phyloP scores from a whole-genome alignment of 352 stramenopile species.

The Aphanomyces euteiches region DNA sequence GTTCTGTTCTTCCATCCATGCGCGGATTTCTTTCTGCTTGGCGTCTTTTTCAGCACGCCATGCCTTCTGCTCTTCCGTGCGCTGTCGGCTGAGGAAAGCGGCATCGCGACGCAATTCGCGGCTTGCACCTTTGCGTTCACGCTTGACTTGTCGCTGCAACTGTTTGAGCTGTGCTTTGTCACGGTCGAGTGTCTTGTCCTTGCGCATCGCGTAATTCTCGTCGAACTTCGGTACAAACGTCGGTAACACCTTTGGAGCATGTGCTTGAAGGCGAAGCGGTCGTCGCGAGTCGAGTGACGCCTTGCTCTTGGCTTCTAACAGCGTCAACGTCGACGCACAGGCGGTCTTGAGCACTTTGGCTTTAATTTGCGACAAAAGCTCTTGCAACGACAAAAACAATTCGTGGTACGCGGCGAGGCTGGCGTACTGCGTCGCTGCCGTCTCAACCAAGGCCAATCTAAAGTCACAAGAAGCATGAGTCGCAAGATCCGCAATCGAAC shows the following conservation, averaged over 20 bases:
- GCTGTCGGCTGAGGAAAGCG: conserved; percentile 91
- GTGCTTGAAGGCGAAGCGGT: conserved; percentile 74
- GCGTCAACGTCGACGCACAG: conserved; percentile 44
- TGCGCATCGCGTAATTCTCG: conserved; percentile 88
- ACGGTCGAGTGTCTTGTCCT: conserved; percentile 83
- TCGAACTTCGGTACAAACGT: conserved; percentile 89
- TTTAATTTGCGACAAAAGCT: conserved; percentile 63
- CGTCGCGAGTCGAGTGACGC: conserved; percentile 23
- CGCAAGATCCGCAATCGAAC: neutral
- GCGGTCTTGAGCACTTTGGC: conserved; percentile 37
- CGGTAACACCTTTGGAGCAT: conserved; percentile 59
- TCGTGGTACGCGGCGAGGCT: conserved; percentile 66
- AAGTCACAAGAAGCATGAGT: conserved; percentile 18
- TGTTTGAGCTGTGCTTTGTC: conserved; percentile 87
- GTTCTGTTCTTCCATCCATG: conserved; percentile 95
- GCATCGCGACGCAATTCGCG: conserved; percentile 93
- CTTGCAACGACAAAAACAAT: conserved; percentile 65
- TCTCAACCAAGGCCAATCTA: conserved; percentile 31
- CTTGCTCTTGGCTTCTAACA: conserved; percentile 38
- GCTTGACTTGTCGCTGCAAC: conserved; percentile 94
- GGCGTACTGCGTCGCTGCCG: conserved; percentile 43
- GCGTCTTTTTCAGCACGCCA: conserved; percentile 76
- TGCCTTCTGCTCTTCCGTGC: conserved; percentile 83
- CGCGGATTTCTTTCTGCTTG: conserved; percentile 93
- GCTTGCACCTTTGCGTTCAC: conserved; percentile 93